Percentiles rank a stretch among this genome's conserved stretches.
These are phyloP conservation scores for Cercospora sp. DNA, from an alignment of 2,329 filamentous ascomycete genomes.

Conservation along the genomic window DNA sequence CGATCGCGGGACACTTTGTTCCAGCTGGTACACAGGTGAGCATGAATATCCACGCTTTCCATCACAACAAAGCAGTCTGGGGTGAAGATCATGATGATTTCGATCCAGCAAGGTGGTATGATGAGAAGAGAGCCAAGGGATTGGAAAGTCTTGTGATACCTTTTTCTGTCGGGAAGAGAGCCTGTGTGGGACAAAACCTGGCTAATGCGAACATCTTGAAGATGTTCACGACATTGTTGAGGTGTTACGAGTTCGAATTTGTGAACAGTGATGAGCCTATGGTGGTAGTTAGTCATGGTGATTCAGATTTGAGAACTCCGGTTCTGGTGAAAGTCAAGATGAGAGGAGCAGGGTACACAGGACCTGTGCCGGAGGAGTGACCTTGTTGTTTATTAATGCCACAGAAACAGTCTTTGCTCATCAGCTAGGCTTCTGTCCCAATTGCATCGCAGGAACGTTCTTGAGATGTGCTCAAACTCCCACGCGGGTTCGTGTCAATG, in stretches of 20 bases:
- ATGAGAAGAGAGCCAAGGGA: slow-evolving; percentile 6
- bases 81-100: slow-evolving; percentile 5
- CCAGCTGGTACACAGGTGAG: slow-evolving; percentile 8
- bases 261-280: slow-evolving; percentile 10
- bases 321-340: slow-evolving; percentile 4
- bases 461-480: background rate
- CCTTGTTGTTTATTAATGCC: background rate
- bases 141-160: slow-evolving; percentile 7
- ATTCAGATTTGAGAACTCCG: slow-evolving; percentile 1
- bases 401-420: background rate
- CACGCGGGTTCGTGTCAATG: background rate
- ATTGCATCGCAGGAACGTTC: background rate
- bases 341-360: background rate
- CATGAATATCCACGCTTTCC: slow-evolving; percentile 4
- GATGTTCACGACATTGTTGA: slow-evolving; percentile 4
- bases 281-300: background rate
- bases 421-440: background rate
- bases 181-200: slow-evolving; percentile 12
- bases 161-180: slow-evolving; percentile 5
- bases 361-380: background rate
- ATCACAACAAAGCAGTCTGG: slow-evolving; percentile 12
- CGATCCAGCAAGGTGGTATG: slow-evolving; percentile 12
- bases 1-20: slow-evolving; percentile 2
- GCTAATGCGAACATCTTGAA: slow-evolving; percentile 12
- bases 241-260: slow-evolving; percentile 6